Evolutionary conservation across 192 early-diverging fungal genomes (phyloP), one percentile per base, ranked within the genome.

Genomic region (Gonapodya prolifera): DNA sequence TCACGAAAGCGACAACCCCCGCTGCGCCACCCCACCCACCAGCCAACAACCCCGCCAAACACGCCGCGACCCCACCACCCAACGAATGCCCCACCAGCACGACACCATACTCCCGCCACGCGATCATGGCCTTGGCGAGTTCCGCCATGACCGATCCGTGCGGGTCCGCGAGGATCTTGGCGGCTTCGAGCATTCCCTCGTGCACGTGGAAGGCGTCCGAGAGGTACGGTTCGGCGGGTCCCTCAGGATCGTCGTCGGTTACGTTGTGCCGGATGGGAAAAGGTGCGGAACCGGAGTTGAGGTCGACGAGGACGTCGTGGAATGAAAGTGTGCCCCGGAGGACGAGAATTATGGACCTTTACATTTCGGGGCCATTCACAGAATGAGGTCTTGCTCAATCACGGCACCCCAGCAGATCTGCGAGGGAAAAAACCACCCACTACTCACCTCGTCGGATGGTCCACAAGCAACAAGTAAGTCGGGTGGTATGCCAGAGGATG

Each of bases 241-340:
- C 45, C 45, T 16, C 45, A 8, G 23, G 8, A 61, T 61, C 45
- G 23, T 61, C 45, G 23, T 61, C 45, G 45, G 23, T 8, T 8
- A 23, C 8, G 45, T 61, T 61, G 45, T 61, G 45, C 8, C 45
- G 45, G 69, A 71, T 30, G 77, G 70, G 23, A 73, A 71, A 13
- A n/a, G 76, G 33, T 35, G 69, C 78, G 80, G 77, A 76, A 70
- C 75, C 74, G 70, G 70, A 70, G 36, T 91, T 90, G 76, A 97
- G 86, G 82, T 97, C 96, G 18, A 94, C 91, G 33, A 97, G 82
- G n/a, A 95, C 80, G 78, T 97, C 96, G 0, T 90, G 91, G 35
- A 96, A 85, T 0, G 93, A 93, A 17, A 95, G 84, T 0, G 96
- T 97, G 18, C 96, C 96, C 0, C 96, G 90, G 79, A 94, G 91